These are phyloP conservation scores for Lipomyces yamadae DNA, from an alignment of 805 yeast species.

Conservation along the genomic window DNA sequence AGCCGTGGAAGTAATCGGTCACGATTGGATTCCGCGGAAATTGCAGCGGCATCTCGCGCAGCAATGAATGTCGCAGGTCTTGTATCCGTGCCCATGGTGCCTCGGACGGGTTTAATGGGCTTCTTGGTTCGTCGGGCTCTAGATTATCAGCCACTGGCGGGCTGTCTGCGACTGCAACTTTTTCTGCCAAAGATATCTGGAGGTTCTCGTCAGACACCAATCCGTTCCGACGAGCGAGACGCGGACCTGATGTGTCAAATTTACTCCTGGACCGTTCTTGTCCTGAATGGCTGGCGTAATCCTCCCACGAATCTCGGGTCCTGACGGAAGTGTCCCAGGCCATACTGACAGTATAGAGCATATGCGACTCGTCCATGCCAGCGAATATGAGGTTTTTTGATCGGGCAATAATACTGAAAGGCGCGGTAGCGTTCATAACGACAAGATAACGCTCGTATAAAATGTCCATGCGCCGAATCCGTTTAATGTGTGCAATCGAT, in stretches of 20 bases:
- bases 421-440: slow-evolving; percentile 26
- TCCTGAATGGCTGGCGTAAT: neutral
- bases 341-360: slow-evolving; percentile 17
- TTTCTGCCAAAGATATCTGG: neutral
- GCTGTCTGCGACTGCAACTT: neutral
- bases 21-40: slow-evolving; percentile 18
- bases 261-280: neutral
- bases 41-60: slow-evolving; percentile 3
- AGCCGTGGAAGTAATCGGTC: slow-evolving; percentile 32
- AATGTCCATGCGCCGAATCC: slow-evolving; percentile 7
- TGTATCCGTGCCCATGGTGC: slow-evolving; percentile 74
- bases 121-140: slow-evolving; percentile 56
- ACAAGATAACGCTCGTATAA: slow-evolving; percentile 18
- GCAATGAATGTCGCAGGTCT: neutral
- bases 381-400: slow-evolving; percentile 20
- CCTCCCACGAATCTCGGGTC: slow-evolving; percentile 16
- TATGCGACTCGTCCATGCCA: slow-evolving; percentile 23
- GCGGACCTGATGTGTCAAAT: neutral
- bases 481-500: slow-evolving; percentile 19
- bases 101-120: slow-evolving; percentile 82
- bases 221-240: neutral
- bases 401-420: slow-evolving; percentile 18
- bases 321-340: slow-evolving; percentile 21
- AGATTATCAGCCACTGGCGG: neutral
- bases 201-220: neutral